Evolutionary conservation across 2,329 filamentous ascomycete genomes (phyloP), one percentile per base, ranked within the genome.

Genomic region (Trichoderma arundinaceum): DNA sequence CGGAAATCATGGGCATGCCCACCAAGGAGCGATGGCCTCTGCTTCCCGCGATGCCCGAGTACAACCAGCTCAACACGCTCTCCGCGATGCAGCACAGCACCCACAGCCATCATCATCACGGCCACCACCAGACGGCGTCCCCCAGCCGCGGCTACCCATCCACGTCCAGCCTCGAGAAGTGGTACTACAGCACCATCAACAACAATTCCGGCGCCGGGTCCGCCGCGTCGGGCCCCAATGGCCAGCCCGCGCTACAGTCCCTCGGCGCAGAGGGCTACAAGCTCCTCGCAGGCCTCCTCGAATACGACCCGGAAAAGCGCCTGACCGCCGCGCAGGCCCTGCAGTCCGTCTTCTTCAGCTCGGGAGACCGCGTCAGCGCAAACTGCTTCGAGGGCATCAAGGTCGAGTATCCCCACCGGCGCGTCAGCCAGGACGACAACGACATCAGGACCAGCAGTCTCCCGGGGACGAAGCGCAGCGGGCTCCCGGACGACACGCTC

Each of bases 341-440:
- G n/a, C 87, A 92, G 72, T 94, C 97, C 72, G 88, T 91, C 0
- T 98, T 97, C 77, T 99, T 99, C 76, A 86, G 82, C 39, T 88
- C 88, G 72, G 89, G 89, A 2, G 89, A 91, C 22, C 87, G 88
- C 67, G 86, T 95, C 17, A 90, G 86, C 46, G 84, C 88, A 44
- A 95, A 96, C 74, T 97, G 93, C 74, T 99, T 99, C 71, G 92
- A 97, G 73, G 93, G 94, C 0, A 84, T 93, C 60, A 92, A 92
- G 77, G 88, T 88, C 68, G 92, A 95, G 73, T 99, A 99, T 76
- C 95, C 95, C 0, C 89, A 93, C 73, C 86, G 95, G 7, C 87
- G 94, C 56, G 94, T 99, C 46, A 97, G 91, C 72, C 90, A 96
- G 72, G 95, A 99, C 73, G 93, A 97, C 75, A 96, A 97, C 72